Percentiles rank a stretch among this genome's conserved stretches.
Conservation (phyloP, 306 rosid genomes). For the Lathyrus oleraceus region DNA sequence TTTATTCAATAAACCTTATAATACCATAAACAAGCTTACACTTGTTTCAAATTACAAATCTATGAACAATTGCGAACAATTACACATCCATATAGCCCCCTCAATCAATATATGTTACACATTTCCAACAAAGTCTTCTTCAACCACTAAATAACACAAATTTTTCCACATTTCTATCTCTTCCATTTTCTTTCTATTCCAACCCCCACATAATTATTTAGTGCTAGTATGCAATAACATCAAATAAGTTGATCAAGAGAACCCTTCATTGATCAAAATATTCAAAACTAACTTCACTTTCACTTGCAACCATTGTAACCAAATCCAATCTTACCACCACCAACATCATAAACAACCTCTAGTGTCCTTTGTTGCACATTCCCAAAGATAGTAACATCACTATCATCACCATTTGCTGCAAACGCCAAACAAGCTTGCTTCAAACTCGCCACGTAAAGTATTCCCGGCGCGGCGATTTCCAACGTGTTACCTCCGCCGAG, state of each 20-base stretch:
- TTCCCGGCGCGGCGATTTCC: constrained; percentile 38
- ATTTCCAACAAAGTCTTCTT: not conserved
- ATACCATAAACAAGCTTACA: constrained; percentile 12
- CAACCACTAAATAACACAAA: not conserved
- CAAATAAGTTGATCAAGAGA: not conserved
- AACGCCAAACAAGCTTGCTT: constrained; percentile 67
- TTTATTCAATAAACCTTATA: constrained; percentile 31
- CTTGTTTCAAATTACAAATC: constrained; percentile 7
- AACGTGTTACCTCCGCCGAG: constrained; percentile 40
- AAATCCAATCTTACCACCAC: constrained; percentile 60
- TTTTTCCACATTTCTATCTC: not conserved
- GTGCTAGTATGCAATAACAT: not conserved
- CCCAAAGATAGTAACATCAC: constrained; percentile 52
- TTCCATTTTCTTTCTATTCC: not conserved
- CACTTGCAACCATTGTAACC: constrained; percentile 47
- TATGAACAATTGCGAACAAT: constrained; percentile 41
- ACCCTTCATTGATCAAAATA: not conserved
- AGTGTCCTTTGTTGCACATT: constrained; percentile 70
- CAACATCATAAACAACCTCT: constrained; percentile 67
- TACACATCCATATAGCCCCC: not conserved
- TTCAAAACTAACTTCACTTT: constrained; percentile 1
- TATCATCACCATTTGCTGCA: constrained; percentile 49
- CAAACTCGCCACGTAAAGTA: constrained; percentile 26
- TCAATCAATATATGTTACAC: constrained; percentile 14
- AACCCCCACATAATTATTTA: not conserved